A percentile compares a stretch with the other conserved stretches of the same genome.
phyloP scores from a whole-genome alignment of 768 basidiomycete species.

The Crassisporium funariophilum region DNA sequence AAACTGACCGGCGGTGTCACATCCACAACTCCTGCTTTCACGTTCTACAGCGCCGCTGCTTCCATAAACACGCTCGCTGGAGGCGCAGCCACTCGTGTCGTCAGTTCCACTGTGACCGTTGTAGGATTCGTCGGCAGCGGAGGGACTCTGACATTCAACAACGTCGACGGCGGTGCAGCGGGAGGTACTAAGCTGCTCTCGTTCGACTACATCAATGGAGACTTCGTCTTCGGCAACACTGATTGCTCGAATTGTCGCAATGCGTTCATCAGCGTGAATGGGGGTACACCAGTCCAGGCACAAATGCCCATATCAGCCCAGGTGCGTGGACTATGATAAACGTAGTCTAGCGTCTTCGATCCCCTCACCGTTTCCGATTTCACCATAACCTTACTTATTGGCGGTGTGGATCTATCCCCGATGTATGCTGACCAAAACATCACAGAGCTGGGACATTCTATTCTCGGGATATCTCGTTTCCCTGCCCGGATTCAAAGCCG shows the following conservation, averaged over 20 bases:
- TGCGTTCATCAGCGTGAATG: constrained; percentile 48
- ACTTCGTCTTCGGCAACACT: constrained; percentile 42
- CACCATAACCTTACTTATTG: background rate
- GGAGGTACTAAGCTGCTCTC: constrained; percentile 47
- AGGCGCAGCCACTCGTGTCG: constrained; percentile 37
- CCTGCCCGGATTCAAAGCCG: constrained; percentile 44
- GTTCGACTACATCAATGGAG: constrained; percentile 51
- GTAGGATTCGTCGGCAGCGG: constrained; percentile 46
- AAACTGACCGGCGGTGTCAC: constrained; percentile 35
- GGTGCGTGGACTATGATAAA: constrained; percentile 27
- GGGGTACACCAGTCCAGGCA: constrained; percentile 41
- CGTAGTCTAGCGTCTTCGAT: background rate
- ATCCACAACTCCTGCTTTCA: constrained; percentile 29
- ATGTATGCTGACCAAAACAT: background rate
- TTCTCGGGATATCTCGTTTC: constrained; percentile 42
- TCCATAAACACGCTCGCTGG: constrained; percentile 36
- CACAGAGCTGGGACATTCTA: constrained; percentile 49
- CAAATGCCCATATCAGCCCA: constrained; percentile 52
- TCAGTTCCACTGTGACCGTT: constrained; percentile 37
- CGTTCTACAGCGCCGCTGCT: constrained; percentile 38
- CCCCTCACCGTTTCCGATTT: background rate
- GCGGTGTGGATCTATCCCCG: background rate
- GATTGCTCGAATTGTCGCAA: constrained; percentile 53
- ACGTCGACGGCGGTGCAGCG: constrained; percentile 40
- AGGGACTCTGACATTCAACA: constrained; percentile 43